These are phyloP conservation scores for Abrus precatorius DNA, from an alignment of 306 rosid genomes.

Conservation along the genomic window DNA sequence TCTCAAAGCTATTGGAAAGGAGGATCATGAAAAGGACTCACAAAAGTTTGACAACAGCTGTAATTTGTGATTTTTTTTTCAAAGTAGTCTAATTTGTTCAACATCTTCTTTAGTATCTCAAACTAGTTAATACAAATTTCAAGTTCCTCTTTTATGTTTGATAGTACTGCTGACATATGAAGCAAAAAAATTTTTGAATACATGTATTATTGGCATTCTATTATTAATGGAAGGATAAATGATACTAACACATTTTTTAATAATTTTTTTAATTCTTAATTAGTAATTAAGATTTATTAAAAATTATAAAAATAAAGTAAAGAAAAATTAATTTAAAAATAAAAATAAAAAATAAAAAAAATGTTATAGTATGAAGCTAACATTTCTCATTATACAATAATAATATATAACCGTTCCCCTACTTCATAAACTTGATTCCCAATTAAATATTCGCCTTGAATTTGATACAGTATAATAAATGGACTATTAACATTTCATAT, in stretches of 20 bases:
- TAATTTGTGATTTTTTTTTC: slow-evolving; percentile 23
- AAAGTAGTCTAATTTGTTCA: slow-evolving; percentile 21
- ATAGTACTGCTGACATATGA: slow-evolving; percentile 2
- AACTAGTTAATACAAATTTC: slow-evolving; percentile 40
- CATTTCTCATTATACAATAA: background rate
- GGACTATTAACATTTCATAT: background rate
- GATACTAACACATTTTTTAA: no score
- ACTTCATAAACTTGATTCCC: background rate
- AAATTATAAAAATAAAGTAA: no score
- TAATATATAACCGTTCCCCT: background rate
- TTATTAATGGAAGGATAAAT: background rate
- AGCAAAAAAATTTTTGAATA: background rate
- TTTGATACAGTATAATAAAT: background rate
- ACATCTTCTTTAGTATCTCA: slow-evolving; percentile 31
- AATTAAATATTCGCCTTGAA: background rate
- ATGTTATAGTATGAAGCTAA: no score
- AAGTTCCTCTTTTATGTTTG: slow-evolving; percentile 30
- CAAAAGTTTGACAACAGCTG: slow-evolving; percentile 19
- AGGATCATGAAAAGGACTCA: slow-evolving; percentile 19
- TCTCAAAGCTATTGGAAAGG: slow-evolving; percentile 56
- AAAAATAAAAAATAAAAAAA: no score
- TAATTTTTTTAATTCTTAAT: no score
- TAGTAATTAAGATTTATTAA: no score
- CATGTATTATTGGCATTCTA: background rate
- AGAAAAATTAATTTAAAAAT: no score